Conservation (phyloP, 2,329 filamentous ascomycete species). For the Aspergillus proliferans region DNA sequence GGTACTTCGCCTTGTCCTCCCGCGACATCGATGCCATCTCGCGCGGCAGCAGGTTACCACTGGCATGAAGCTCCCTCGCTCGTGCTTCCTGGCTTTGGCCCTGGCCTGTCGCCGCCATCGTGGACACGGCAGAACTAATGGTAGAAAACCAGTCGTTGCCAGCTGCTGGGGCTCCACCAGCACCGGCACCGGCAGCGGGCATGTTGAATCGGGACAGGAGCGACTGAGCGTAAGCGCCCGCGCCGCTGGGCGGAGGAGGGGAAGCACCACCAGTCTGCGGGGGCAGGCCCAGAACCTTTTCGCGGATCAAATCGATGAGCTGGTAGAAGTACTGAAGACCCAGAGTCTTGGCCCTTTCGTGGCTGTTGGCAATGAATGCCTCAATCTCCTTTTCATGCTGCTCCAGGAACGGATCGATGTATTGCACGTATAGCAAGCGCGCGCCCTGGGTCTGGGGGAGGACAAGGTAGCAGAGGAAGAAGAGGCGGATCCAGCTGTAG, state of each 20-base stretch:
- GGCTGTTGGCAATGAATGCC: slow-evolving; percentile 73
- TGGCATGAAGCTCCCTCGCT: slow-evolving; percentile 50
- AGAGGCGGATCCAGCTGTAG: slow-evolving; percentile 83
- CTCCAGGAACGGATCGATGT: slow-evolving; percentile 81
- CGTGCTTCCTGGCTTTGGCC: slow-evolving; percentile 28
- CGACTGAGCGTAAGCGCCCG: slow-evolving; percentile 63
- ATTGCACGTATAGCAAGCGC: slow-evolving; percentile 72
- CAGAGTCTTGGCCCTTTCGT: slow-evolving; percentile 69
- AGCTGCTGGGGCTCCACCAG: slow-evolving; percentile 35
- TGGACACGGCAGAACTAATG: slow-evolving; percentile 66
- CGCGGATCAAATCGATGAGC: slow-evolving; percentile 64
- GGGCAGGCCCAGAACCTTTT: slow-evolving; percentile 71
- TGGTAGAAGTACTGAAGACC: slow-evolving; percentile 71
- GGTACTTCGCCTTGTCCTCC: slow-evolving; percentile 66
- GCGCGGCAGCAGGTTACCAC: slow-evolving; percentile 63
- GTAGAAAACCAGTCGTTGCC: slow-evolving; percentile 69
- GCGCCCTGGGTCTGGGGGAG: slow-evolving; percentile 97
- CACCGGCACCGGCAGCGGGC: slow-evolving; percentile 53
- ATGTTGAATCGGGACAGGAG: slow-evolving; percentile 83
- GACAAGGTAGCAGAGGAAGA: slow-evolving; percentile 87
- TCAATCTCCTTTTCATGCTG: slow-evolving; percentile 87
- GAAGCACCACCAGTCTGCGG: slow-evolving; percentile 46
- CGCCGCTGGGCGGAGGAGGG: slow-evolving; percentile 37
- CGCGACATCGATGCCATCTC: slow-evolving; percentile 54
- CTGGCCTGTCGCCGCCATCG: slow-evolving; percentile 45